Evolutionary conservation across 139 green algal genomes (phyloP), one percentile per base, ranked within the genome.

Genomic region (Ettlia oleoabundans): DNA sequence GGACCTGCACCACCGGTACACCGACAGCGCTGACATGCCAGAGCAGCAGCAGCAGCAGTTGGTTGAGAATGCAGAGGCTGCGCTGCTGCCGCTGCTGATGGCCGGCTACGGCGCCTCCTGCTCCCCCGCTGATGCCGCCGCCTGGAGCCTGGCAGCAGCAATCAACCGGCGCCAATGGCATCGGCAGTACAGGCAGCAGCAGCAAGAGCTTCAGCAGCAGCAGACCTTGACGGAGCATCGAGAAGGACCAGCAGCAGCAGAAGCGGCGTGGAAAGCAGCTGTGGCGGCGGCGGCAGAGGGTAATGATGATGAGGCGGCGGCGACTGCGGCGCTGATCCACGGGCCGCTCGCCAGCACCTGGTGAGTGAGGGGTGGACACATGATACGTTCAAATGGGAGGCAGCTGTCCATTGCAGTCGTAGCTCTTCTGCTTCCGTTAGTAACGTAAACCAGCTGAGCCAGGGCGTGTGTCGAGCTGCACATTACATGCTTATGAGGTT

Each of bases 41-140:
- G 22, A 51, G 30, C 69, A 4, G 6, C 72, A 71, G 58, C 75
- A 71, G 51, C 41, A 33, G 69, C 52, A 28, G 28, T 15, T 55
- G 55, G 75, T 84, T 13, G 37, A 35, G 13, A 38, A 61, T 1
- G 77, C 71, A 28, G 77, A 82, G 76, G 47, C 28, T 9, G 88
- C 88, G 19, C 71, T 92, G 51, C 65, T 93, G 76, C 86, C 79
- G 52, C 68, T 89, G 84, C 84, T 94, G 55, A 89, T 93, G 47
- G 83, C 81, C n/a, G 62, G 55, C 0, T 94, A 93, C 69, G 89
- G 88, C 15, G 91, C 75, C 42, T 89, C 72, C 13, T 47, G 91
- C 38, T 83, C 63, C 41, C 58, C 66, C 19, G 69, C 81, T 52
- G 92, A 95, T 78, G 58, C 83, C 8, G 89, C 92, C 3, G 38